Percentiles rank a stretch among this genome's conserved stretches.
These are phyloP conservation scores for Eremothecium sinecaudum DNA, from an alignment of 1,139 yeast genomes.

Conservation along the genomic window DNA sequence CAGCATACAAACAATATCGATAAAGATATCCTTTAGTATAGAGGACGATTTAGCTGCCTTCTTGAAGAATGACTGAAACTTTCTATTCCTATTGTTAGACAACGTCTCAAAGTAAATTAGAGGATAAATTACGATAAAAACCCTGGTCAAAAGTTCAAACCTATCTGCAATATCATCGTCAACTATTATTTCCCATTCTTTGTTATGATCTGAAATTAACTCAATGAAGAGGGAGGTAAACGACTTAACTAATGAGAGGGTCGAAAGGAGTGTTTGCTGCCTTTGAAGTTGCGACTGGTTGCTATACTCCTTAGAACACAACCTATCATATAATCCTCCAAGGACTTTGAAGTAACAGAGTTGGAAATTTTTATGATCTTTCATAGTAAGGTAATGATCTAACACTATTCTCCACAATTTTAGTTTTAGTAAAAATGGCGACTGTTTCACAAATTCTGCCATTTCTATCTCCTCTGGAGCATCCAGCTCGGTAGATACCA, in stretches of 20 bases:
- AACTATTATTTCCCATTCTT: constrained; percentile 9
- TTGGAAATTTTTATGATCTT: constrained; percentile 37
- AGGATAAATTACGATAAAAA: constrained; percentile 37
- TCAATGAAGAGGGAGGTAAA: constrained; percentile 16
- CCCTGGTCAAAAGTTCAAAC: constrained; percentile 29
- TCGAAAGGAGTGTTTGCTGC: constrained; percentile 31
- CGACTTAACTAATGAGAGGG: constrained; percentile 40
- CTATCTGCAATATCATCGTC: constrained; percentile 9
- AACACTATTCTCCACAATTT: constrained; percentile 71
- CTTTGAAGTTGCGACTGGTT: constrained; percentile 19
- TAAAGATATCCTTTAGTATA: constrained; percentile 45
- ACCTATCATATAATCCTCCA: constrained; percentile 34
- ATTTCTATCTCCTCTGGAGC: constrained; percentile 41
- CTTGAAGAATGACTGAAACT: constrained; percentile 24
- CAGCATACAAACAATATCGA: constrained; percentile 36
- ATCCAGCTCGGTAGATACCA: constrained; percentile 13
- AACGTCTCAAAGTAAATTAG: constrained; percentile 36
- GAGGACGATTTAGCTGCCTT: constrained; percentile 31
- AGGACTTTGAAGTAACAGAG: constrained; percentile 50
- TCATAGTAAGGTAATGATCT: constrained; percentile 43
- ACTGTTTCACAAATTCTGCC: constrained; percentile 46
- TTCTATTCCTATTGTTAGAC: constrained; percentile 12
- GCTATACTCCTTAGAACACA: constrained; percentile 28
- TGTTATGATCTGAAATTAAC: constrained; percentile 8
- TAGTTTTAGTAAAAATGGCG: constrained; percentile 59